phyloP scores from a whole-genome alignment of 2,329 filamentous ascomycete genomes.

The Ceratocystis cacaofunesta region DNA sequence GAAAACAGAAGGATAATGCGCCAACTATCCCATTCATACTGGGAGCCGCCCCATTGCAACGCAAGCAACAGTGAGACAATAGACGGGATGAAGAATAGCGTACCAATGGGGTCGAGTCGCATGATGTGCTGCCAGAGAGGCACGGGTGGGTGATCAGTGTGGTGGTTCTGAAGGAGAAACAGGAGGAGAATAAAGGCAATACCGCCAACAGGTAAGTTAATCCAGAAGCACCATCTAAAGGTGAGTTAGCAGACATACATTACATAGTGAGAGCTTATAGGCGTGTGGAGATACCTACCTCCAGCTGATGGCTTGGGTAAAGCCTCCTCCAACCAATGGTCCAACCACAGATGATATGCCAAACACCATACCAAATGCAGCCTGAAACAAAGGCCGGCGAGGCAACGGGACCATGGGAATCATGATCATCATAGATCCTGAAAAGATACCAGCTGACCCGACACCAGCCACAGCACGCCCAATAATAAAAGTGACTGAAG shows the following conservation, averaged over 20 bases:
- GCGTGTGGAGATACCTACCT: constrained; percentile 22
- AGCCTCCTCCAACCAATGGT: constrained; percentile 39
- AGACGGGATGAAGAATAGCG: constrained; percentile 43
- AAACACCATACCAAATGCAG: constrained; percentile 40
- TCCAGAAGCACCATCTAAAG: constrained; percentile 41
- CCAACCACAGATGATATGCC: constrained; percentile 40
- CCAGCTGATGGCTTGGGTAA: constrained; percentile 36
- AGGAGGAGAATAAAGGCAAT: constrained; percentile 35
- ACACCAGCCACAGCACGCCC: constrained; percentile 43
- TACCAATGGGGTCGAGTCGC: constrained; percentile 44
- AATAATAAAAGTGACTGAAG: constrained; percentile 38
- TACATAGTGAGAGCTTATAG: neutral
- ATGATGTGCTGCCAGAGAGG: constrained; percentile 30
- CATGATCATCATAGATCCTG: constrained; percentile 41
- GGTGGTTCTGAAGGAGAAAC: constrained; percentile 33
- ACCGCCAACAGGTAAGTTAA: constrained; percentile 42
- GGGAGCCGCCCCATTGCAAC: constrained; percentile 46
- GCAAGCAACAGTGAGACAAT: constrained; percentile 46
- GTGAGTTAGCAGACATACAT: neutral
- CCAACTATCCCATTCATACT: constrained; percentile 37
- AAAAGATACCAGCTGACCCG: constrained; percentile 42
- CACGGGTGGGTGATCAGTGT: constrained; percentile 20
- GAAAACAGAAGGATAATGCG: constrained; percentile 40
- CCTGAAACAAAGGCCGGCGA: constrained; percentile 44
- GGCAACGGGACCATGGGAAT: constrained; percentile 44